These are phyloP conservation scores for Microthlaspi erraticum DNA, from an alignment of 345 rosid genomes.

Conservation along the genomic window DNA sequence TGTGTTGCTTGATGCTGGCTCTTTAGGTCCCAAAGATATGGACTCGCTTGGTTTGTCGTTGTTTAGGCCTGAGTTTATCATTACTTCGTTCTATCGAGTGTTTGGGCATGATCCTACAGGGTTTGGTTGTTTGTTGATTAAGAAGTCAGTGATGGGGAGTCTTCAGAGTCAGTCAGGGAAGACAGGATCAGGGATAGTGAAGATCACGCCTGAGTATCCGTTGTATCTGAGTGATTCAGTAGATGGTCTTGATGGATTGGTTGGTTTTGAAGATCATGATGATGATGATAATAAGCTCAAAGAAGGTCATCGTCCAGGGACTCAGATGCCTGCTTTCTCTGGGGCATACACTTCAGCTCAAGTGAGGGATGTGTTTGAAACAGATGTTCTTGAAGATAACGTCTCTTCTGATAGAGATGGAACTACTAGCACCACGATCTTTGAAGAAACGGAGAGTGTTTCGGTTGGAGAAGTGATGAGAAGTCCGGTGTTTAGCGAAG, in stretches of 20 bases:
- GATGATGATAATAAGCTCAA: constrained; percentile 56
- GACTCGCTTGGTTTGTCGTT: constrained; percentile 94
- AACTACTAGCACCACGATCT: constrained; percentile 67
- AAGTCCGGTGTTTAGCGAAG: constrained; percentile 95
- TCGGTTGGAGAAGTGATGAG: constrained; percentile 95
- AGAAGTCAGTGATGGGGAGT: constrained; percentile 90
- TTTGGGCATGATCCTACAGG: constrained; percentile 97
- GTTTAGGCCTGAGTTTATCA: constrained; percentile 93
- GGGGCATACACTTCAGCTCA: constrained; percentile 88
- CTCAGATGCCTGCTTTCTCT: constrained; percentile 93
- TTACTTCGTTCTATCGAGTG: constrained; percentile 91
- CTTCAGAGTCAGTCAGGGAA: constrained; percentile 89
- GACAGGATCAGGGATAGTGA: constrained; percentile 98
- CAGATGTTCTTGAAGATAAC: constrained; percentile 81
- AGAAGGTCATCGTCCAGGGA: constrained; percentile 51
- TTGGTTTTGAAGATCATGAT: constrained; percentile 61
- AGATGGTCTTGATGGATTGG: constrained; percentile 74
- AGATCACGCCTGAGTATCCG: constrained; percentile 92
- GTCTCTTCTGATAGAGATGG: constrained; percentile 86
- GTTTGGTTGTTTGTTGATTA: constrained; percentile 92
- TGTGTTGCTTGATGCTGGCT: constrained; percentile 97
- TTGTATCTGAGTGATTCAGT: constrained; percentile 83
- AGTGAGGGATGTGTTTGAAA: constrained; percentile 89
- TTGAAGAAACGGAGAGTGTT: constrained; percentile 89
- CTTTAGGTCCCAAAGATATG: constrained; percentile 99